Evolutionary conservation across 2,329 filamentous ascomycete species (phyloP), one percentile per base, ranked within the genome.

Genomic region (Penicillium sp.): DNA sequence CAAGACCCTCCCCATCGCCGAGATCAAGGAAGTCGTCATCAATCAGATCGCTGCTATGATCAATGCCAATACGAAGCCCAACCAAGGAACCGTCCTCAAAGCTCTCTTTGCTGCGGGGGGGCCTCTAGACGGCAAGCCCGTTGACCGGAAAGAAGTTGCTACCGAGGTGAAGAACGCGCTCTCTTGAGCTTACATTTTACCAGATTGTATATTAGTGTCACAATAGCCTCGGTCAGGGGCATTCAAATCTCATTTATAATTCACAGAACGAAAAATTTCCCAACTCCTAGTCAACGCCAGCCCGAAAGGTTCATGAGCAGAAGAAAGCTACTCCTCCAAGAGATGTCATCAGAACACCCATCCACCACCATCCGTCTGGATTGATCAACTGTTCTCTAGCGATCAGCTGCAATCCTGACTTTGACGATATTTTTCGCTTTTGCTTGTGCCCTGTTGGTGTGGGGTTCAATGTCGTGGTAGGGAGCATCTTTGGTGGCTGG

Each of bases 401-500:
- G 13, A 73, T 54, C 39, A 76, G 52, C 6, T 64, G 58, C 8
- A 64, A 49, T 8, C 38, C 55, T 21, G 62, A 21, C 3, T 44
- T 50, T 21, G 60, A 29, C 9, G 33, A 55, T 6, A 65, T 7
- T 8, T 63, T 63, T 2, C 65, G 57, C 44, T 66, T 66, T 56
- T 72, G 75, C 21, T 66, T 66, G 7, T 71, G 77, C n/a, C 73
- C 67, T 3, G 76, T 72, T 1, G 76, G 66, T 1, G 74, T 77
- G 0, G 86, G 84, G 67, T 89, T 86, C 59, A 90, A 77, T 0
- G 86, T 89, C 12, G 79, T 78, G 3, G 87, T 89, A 2, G 88
- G 87, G 6, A 90, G 82, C 86, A 90, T 90, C 67, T 86, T 76
- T 0, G 88, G 87, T 6, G 86, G 83, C 13, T 74, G 79, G 69